These are phyloP conservation scores for Fusarium anthophilum DNA, from an alignment of 2,329 filamentous ascomycete genomes.

Conservation along the genomic window DNA sequence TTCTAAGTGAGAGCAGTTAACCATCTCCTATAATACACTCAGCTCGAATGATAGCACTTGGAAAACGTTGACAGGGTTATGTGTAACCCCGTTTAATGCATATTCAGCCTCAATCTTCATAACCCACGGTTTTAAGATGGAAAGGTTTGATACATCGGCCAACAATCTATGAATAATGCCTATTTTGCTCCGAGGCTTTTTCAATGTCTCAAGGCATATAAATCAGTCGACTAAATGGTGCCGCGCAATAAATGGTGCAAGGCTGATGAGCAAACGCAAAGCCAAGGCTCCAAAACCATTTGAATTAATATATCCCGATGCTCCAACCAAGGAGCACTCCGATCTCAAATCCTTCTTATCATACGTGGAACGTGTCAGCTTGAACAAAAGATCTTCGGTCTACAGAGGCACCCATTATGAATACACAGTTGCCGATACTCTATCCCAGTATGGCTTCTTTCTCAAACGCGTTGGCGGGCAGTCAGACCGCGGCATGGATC, in stretches of 20 bases:
- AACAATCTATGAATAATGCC: conserved; percentile 21
- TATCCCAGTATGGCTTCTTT: conserved; percentile 70
- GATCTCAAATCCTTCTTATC: conserved; percentile 71
- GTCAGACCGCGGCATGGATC: conserved; percentile 77
- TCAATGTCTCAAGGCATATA: neutral
- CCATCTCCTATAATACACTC: neutral
- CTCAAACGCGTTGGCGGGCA: conserved; percentile 72
- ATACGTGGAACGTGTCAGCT: conserved; percentile 66
- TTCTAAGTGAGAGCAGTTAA: neutral
- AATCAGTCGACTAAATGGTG: neutral
- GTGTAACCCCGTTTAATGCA: conserved; percentile 20
- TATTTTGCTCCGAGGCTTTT: conserved; percentile 8
- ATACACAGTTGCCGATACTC: conserved; percentile 68
- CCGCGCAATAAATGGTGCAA: neutral
- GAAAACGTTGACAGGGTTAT: neutral
- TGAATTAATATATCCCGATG: conserved; percentile 54
- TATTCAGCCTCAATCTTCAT: neutral
- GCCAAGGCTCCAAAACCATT: neutral
- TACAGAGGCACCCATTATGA: conserved; percentile 82
- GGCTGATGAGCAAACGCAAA: conserved; percentile 12
- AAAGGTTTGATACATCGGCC: neutral
- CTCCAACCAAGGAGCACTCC: conserved; percentile 63
- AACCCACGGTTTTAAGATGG: neutral
- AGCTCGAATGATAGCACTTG: neutral
- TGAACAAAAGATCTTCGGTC: conserved; percentile 65